Percentiles rank a stretch among this genome's conserved stretches.
phyloP scores from a whole-genome alignment of 2,329 filamentous ascomycete species.

The Alternaria infectoria region DNA sequence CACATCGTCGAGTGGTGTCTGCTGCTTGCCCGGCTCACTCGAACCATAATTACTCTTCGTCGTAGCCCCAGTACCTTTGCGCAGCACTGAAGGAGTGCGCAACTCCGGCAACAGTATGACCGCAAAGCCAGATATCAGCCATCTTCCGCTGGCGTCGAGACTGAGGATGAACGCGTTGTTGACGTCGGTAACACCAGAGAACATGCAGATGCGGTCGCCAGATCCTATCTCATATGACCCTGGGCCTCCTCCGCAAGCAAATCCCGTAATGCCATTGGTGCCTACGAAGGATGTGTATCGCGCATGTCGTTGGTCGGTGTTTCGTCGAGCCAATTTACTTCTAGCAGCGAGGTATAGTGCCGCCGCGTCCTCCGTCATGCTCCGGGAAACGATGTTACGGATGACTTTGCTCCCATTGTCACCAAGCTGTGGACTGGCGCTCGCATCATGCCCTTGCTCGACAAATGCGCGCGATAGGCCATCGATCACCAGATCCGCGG shows the following conservation, averaged over 20 bases:
- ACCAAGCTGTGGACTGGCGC: neutral
- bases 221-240: constrained; percentile 3
- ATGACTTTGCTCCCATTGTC: neutral
- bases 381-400: constrained; percentile 4
- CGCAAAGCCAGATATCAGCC: constrained; percentile 16
- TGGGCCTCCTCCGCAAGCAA: constrained; percentile 8
- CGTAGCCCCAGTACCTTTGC: neutral
- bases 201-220: constrained; percentile 15
- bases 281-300: constrained; percentile 15
- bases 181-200: constrained; percentile 9
- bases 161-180: constrained; percentile 15
- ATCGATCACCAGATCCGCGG: constrained; percentile 8
- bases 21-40: neutral
- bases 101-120: constrained; percentile 10
- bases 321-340: neutral
- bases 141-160: neutral
- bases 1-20: neutral
- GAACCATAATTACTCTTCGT: neutral
- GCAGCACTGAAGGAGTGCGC: neutral
- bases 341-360: neutral
- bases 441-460: neutral
- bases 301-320: constrained; percentile 7
- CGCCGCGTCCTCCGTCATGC: constrained; percentile 2
- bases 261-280: constrained; percentile 15
- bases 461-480: neutral